A percentile compares a stretch with the other conserved stretches of the same genome.
Conservation (phyloP, 345 rosid species). For the Arabidopsis suecica region DNA sequence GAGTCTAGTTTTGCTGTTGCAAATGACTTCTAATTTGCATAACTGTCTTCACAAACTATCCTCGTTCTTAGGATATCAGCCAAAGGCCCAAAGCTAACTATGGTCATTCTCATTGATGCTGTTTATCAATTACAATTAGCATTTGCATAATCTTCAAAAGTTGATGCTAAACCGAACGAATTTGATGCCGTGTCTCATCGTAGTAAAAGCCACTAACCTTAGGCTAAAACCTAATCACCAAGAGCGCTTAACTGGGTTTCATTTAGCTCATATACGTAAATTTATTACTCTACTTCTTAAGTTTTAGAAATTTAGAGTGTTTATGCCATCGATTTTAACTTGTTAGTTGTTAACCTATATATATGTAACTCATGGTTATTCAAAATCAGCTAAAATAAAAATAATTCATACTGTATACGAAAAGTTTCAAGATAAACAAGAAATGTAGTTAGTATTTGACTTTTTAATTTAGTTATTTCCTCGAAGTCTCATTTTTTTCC, state of each 20-base stretch:
- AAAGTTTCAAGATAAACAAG: background rate
- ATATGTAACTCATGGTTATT: too few species aligned
- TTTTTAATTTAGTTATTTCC: background rate
- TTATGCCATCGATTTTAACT: too few species aligned
- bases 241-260: background rate
- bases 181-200: background rate
- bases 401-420: background rate
- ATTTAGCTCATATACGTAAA: too few species aligned
- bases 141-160: slow-evolving; percentile 2
- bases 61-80: background rate
- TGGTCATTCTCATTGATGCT: background rate
- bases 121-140: background rate
- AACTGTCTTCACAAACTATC: background rate
- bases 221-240: background rate
- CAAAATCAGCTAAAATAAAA: background rate
- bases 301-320: too few species aligned
- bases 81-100: background rate
- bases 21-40: slow-evolving; percentile 3
- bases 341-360: too few species aligned
- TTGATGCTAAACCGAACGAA: background rate
- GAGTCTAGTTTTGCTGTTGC: slow-evolving; percentile 20
- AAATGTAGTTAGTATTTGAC: background rate
- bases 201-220: background rate
- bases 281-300: too few species aligned
- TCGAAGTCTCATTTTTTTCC: background rate